Percentiles rank a stretch among this genome's conserved stretches.
Evolutionary conservation across 345 rosid species (phyloP).

Genomic region (Gynandropsis gynandra): DNA sequence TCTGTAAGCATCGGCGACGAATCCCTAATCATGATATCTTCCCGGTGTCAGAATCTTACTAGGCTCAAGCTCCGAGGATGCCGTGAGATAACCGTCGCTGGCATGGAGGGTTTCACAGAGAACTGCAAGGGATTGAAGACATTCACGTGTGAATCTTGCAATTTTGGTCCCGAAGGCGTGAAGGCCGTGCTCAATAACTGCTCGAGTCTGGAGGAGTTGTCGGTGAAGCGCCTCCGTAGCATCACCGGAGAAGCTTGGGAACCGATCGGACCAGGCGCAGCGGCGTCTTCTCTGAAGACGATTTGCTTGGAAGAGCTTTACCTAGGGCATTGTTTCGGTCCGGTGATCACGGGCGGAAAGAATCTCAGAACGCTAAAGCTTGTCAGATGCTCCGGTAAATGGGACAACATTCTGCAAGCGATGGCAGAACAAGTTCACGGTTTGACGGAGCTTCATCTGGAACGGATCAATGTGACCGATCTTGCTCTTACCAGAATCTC

Average conservation of each 20-base stretch:
- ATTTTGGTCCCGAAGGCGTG: slow-evolving; percentile 77
- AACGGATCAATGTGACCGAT: too few species aligned
- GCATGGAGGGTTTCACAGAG: slow-evolving; percentile 56
- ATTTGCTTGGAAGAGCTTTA: too few species aligned
- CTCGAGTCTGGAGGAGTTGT: slow-evolving; percentile 55
- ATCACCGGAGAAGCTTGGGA: slow-evolving; percentile 46
- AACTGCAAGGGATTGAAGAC: slow-evolving; percentile 72
- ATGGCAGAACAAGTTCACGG: too few species aligned
- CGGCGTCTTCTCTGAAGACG: slow-evolving; percentile 30
- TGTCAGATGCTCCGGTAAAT: too few species aligned
- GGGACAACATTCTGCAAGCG: too few species aligned
- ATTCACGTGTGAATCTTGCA: slow-evolving; percentile 75
- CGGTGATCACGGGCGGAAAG: too few species aligned
- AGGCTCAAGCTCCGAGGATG: slow-evolving; percentile 80
- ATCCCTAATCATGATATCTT: slow-evolving; percentile 56
- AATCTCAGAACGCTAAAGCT: too few species aligned
- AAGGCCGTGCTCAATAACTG: slow-evolving; percentile 78
- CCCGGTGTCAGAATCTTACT: slow-evolving; percentile 56
- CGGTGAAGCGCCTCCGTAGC: slow-evolving; percentile 77
- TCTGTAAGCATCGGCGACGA: slow-evolving; percentile 67
- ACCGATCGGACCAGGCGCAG: slow-evolving; percentile 57
- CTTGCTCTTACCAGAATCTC: too few species aligned
- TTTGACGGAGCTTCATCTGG: too few species aligned
- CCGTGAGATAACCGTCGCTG: slow-evolving; percentile 64
- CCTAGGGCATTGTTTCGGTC: too few species aligned